These are phyloP conservation scores for Psilocybe cyanescens DNA, from an alignment of 768 basidiomycete species.

Conservation along the genomic window DNA sequence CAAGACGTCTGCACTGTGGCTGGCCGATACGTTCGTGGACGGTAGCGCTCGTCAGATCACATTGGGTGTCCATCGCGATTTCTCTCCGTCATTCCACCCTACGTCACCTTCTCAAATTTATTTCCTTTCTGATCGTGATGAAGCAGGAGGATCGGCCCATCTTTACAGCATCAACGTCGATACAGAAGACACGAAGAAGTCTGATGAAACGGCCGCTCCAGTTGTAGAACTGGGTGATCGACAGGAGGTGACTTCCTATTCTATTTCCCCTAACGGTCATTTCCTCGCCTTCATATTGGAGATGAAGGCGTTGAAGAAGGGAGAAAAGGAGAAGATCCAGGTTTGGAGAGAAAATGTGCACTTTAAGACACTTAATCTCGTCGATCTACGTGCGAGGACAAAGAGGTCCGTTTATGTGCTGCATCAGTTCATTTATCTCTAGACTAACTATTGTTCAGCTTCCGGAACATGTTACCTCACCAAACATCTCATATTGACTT, in stretches of 20 bases:
- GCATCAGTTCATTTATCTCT: neutral
- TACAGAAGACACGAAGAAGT: neutral
- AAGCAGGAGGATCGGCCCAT: slow-evolving; percentile 7
- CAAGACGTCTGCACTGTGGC: slow-evolving; percentile 13
- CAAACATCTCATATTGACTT: slow-evolving; percentile 7
- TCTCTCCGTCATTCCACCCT: slow-evolving; percentile 11
- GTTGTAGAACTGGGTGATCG: slow-evolving; percentile 9
- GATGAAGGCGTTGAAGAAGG: slow-evolving; percentile 8
- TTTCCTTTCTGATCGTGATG: slow-evolving; percentile 12
- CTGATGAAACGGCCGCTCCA: neutral
- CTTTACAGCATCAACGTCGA: neutral
- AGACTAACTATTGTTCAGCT: neutral
- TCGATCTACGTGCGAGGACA: slow-evolving; percentile 3
- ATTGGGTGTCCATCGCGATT: slow-evolving; percentile 4
- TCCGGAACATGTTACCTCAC: neutral
- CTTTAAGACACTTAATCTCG: slow-evolving; percentile 8
- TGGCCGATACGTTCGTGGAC: slow-evolving; percentile 11
- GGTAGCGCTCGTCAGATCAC: slow-evolving; percentile 14
- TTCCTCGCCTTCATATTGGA: slow-evolving; percentile 10
- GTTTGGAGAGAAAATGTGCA: slow-evolving; percentile 14
- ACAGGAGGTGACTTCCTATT: slow-evolving; percentile 7
- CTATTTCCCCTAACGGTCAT: slow-evolving; percentile 12
- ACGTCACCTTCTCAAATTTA: slow-evolving; percentile 5
- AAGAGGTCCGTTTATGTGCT: neutral
- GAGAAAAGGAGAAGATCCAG: slow-evolving; percentile 12